Percentiles rank a stretch among this genome's conserved stretches.
phyloP scores from a whole-genome alignment of 805 yeast species.

The Sungouiozyma ichnusensis region DNA sequence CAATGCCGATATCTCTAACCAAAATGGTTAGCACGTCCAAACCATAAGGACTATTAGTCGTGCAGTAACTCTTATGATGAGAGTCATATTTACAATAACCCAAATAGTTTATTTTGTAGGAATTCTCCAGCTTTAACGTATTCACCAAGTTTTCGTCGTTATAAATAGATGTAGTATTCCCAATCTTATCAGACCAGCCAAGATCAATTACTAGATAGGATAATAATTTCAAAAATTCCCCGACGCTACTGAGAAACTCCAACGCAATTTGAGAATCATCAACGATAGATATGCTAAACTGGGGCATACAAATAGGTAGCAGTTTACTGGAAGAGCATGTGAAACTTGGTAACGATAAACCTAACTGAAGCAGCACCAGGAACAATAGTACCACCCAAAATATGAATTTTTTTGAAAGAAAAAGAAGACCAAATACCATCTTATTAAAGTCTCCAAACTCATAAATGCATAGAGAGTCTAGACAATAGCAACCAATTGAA shows the following conservation, averaged over 20 bases:
- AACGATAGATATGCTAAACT: constrained; percentile 16
- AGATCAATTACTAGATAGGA: constrained; percentile 25
- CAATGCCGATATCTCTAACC: constrained; percentile 25
- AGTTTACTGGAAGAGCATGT: constrained; percentile 14
- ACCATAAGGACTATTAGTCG: constrained; percentile 12
- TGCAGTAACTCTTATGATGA: constrained; percentile 13
- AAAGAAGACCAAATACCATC: constrained; percentile 2
- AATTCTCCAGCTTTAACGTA: constrained; percentile 15
- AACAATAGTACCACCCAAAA: constrained; percentile 12
- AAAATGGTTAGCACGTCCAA: constrained; percentile 20
- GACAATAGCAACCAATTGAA: no score
- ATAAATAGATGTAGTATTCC: constrained; percentile 7
- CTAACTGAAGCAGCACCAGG: constrained; percentile 11
- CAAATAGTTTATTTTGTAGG: constrained; percentile 17
- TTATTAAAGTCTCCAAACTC: not conserved
- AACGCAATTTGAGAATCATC: constrained; percentile 15
- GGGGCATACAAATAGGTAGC: constrained; percentile 21
- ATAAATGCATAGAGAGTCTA: no score
- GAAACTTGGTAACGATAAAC: constrained; percentile 18
- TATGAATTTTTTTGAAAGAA: constrained; percentile 10
- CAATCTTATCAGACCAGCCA: constrained; percentile 15
- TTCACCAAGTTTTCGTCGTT: constrained; percentile 21
- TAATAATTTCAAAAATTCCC: constrained; percentile 19
- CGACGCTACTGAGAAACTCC: constrained; percentile 16
- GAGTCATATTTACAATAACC: constrained; percentile 22